phyloP scores from a whole-genome alignment of 2,329 filamentous ascomycete genomes.

The Botryotinia narcissicola region DNA sequence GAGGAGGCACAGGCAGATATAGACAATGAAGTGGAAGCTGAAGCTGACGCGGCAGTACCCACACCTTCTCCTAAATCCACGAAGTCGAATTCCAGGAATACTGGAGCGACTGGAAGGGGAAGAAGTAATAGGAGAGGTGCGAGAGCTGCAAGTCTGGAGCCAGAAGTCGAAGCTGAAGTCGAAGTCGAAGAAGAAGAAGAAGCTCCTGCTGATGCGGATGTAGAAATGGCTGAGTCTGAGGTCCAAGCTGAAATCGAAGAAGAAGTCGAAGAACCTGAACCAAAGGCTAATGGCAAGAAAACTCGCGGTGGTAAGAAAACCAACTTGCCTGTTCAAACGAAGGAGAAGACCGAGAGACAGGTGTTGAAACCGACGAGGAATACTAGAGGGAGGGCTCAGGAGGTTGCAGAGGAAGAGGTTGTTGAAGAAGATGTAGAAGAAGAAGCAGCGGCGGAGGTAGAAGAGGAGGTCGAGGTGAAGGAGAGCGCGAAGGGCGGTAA shows the following conservation, averaged over 20 bases:
- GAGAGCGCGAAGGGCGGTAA: background rate
- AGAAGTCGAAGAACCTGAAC: background rate
- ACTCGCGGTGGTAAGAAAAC: background rate
- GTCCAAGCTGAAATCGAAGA: background rate
- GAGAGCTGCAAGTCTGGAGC: background rate
- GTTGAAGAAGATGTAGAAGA: background rate
- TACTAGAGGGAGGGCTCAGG: background rate
- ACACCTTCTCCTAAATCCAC: background rate
- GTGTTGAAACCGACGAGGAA: background rate
- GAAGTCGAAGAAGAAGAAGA: slow-evolving; percentile 28
- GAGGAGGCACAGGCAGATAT: slow-evolving; percentile 11
- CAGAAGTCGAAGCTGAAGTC: background rate
- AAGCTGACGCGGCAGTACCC: background rate
- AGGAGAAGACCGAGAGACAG: background rate
- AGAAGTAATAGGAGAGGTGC: background rate
- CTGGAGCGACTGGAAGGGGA: slow-evolving; percentile 6
- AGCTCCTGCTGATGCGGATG: slow-evolving; percentile 8
- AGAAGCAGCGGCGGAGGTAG: background rate
- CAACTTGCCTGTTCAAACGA: background rate
- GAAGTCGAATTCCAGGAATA: background rate
- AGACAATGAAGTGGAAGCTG: slow-evolving; percentile 2
- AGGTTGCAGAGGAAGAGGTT: background rate
- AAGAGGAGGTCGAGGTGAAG: background rate
- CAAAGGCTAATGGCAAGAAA: background rate
- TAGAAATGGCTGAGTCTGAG: background rate